Evolutionary conservation across 306 rosid genomes (phyloP), one percentile per base, ranked within the genome.

Genomic region (Begonia peltatifolia): DNA sequence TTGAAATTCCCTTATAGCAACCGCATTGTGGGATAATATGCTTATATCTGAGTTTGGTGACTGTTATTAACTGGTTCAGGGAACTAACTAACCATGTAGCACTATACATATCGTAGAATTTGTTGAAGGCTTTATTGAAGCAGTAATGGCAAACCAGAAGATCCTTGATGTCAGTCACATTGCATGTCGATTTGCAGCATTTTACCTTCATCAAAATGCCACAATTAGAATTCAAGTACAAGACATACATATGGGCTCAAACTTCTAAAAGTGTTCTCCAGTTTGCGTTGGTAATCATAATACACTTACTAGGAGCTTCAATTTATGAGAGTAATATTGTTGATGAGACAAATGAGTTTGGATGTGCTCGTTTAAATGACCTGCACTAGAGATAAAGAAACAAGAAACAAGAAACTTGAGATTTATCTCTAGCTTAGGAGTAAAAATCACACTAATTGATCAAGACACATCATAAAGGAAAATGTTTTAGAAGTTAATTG

Each of bases 171-270:
- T 76, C 64, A 36, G 94, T 81, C 67, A 79, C 79, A 57, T 63
- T 71, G 94, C 96, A 87, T n/a, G 84, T 78, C 42, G 90, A 72
- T 70, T 87, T 87, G 78, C 90, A 74, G 76, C 94, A 87, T 76
- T 87, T 87, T 41, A 83, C 90, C 96, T 87, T 46, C 13, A 49
- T 41, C 55, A 68, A 54, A 55, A 64, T 50, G 51, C 57, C 35
- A 59, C 51, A 47, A 68, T 42, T 41, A 54, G 68, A 60, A 71
- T 36, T 61, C 16, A 44, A 2, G 12, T 1, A 44, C 48, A 44
- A 3, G 48, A 44, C 1, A 44, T 44, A 44, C 1, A 44, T 7
- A 10, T 12, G 48, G 12, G 13, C 14, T 44, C 48, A 3, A 44
- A 11, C 9, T 10, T n/a, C 14, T 44, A 44, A 44, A 9, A 44